These are phyloP conservation scores for Chaetomium globosum DNA, from an alignment of 2,329 filamentous ascomycete genomes.

Conservation along the genomic window DNA sequence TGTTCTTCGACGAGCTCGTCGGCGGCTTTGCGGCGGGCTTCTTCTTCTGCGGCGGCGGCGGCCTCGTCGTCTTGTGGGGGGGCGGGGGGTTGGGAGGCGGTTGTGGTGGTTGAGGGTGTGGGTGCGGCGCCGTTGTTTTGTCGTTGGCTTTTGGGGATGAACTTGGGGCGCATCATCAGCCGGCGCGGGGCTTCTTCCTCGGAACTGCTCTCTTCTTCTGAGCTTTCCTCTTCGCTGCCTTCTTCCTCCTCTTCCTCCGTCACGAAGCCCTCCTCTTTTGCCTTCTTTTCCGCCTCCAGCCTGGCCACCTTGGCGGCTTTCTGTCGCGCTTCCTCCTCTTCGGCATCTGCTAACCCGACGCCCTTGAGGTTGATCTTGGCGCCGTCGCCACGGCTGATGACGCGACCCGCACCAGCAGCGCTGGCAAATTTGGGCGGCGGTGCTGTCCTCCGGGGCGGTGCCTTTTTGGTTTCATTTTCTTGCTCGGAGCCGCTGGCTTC, in stretches of 20 bases:
- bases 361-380: slow-evolving; percentile 53
- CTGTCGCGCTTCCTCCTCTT: slow-evolving; percentile 52
- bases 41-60: slow-evolving; percentile 39
- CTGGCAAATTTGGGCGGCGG: slow-evolving; percentile 61
- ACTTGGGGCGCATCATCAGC: slow-evolving; percentile 65
- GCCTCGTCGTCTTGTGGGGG: slow-evolving; percentile 44
- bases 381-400: slow-evolving; percentile 52
- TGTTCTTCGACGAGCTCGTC: slow-evolving; percentile 87
- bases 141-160: slow-evolving; percentile 55
- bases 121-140: slow-evolving; percentile 20
- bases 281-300: slow-evolving; percentile 51
- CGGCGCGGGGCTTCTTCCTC: slow-evolving; percentile 61
- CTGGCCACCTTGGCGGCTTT: slow-evolving; percentile 50
- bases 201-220: slow-evolving; percentile 43
- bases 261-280: slow-evolving; percentile 65
- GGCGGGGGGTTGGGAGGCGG: background rate
- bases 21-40: slow-evolving; percentile 67
- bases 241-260: slow-evolving; percentile 53
- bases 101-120: slow-evolving; percentile 28
- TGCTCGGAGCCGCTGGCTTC: slow-evolving; percentile 37
- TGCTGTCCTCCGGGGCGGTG: slow-evolving; percentile 44
- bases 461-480: slow-evolving; percentile 32
- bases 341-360: slow-evolving; percentile 38
- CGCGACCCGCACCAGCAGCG: slow-evolving; percentile 51
- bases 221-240: slow-evolving; percentile 45